A percentile compares a stretch with the other conserved stretches of the same genome.
Conservation (phyloP, 1,139 yeast species). For the Schizosaccharomyces versatilis region DNA sequence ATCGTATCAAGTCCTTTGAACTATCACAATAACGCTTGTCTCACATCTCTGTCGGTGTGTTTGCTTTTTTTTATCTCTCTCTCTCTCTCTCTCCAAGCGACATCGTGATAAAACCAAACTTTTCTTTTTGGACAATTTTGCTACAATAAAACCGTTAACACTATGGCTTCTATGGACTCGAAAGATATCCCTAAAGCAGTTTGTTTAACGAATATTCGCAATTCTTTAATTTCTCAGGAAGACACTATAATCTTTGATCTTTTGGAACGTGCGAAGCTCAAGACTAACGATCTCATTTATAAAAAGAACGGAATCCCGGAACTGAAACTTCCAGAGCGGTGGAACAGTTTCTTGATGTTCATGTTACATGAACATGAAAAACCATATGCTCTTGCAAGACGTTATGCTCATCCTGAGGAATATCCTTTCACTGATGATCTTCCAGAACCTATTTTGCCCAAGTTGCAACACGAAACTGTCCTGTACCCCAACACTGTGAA, state of each 20-base stretch:
- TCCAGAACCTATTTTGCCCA: slow-evolving; percentile 50
- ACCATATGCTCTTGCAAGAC: slow-evolving; percentile 35
- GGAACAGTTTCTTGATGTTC: slow-evolving; percentile 79
- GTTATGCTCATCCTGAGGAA: slow-evolving; percentile 91
- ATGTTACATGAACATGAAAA: slow-evolving; percentile 52
- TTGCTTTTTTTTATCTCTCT: too few species aligned
- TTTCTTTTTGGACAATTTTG: too few species aligned
- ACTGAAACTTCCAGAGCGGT: slow-evolving; percentile 33
- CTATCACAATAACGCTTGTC: too few species aligned
- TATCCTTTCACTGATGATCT: slow-evolving; percentile 58
- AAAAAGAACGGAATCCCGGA: slow-evolving; percentile 29
- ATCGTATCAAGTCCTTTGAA: too few species aligned
- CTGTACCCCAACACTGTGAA: slow-evolving; percentile 55
- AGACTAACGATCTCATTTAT: slow-evolving; percentile 54
- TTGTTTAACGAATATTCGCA: slow-evolving; percentile 38
- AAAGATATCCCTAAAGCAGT: too few species aligned
- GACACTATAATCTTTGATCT: slow-evolving; percentile 83
- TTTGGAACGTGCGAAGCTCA: slow-evolving; percentile 82
- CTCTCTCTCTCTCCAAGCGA: too few species aligned
- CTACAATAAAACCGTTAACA: too few species aligned
- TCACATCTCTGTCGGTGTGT: too few species aligned
- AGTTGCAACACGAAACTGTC: slow-evolving; percentile 54
- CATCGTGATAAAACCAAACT: too few species aligned
- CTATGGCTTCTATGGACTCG: too few species aligned
- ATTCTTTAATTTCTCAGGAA: slow-evolving; percentile 75